A percentile compares a stretch with the other conserved stretches of the same genome.
These are phyloP conservation scores for Helotiales sp. DNA, from an alignment of 2,329 filamentous ascomycete genomes.

Conservation along the genomic window DNA sequence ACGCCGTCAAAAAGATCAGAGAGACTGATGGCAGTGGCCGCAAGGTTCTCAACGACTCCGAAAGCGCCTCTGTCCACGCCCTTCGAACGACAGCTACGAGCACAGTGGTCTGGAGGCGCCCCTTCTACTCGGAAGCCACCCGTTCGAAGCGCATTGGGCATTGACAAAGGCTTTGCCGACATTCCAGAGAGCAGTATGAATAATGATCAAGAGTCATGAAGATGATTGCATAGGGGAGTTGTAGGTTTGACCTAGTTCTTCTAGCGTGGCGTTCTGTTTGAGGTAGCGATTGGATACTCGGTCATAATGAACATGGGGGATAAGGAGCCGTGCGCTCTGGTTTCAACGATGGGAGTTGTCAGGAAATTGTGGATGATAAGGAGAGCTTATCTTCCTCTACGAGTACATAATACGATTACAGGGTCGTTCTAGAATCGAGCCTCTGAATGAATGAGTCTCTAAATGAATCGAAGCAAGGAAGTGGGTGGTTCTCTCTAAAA, in stretches of 20 bases:
- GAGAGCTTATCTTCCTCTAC: slow-evolving; percentile 2
- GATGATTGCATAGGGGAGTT: slow-evolving; percentile 16
- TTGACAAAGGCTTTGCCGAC: slow-evolving; percentile 38
- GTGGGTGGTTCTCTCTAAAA: neutral
- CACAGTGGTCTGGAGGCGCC: slow-evolving; percentile 37
- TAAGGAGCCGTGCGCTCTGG: slow-evolving; percentile 25
- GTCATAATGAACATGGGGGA: slow-evolving; percentile 15
- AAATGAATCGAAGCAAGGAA: neutral
- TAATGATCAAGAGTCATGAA: slow-evolving; percentile 29
- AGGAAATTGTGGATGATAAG: slow-evolving; percentile 20
- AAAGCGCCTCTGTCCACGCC: slow-evolving; percentile 50
- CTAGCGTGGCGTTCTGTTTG: slow-evolving; percentile 28
- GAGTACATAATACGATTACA: neutral
- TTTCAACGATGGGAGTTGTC: slow-evolving; percentile 27
- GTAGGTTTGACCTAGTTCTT: slow-evolving; percentile 12
- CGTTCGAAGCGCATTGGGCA: slow-evolving; percentile 32
- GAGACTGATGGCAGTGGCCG: slow-evolving; percentile 47
- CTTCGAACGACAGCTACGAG: slow-evolving; percentile 47
- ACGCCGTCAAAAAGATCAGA: slow-evolving; percentile 55
- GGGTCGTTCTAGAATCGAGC: neutral
- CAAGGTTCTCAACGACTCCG: slow-evolving; percentile 50
- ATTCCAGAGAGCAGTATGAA: slow-evolving; percentile 34
- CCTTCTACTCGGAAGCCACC: slow-evolving; percentile 28
- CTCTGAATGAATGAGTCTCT: too few species aligned
- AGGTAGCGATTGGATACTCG: slow-evolving; percentile 33